A percentile compares a stretch with the other conserved stretches of the same genome.
Evolutionary conservation across 352 stramenopile genomes (phyloP).

Genomic region (Phytophthora brassicae): DNA sequence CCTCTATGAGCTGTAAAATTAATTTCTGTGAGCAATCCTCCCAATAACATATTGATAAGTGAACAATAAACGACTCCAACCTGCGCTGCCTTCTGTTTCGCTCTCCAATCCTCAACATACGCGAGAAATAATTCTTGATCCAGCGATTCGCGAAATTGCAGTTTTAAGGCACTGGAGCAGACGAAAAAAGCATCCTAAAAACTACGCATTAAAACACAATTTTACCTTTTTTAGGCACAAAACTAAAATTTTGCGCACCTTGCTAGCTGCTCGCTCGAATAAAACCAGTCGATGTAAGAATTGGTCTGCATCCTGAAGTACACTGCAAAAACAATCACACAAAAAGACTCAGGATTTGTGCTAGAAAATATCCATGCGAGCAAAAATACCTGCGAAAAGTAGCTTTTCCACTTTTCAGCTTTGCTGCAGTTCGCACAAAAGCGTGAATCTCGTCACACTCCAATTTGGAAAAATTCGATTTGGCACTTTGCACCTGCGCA

Average conservation of each 20-base stretch:
- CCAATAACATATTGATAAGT: neutral
- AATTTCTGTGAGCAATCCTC: too few relatives aligned
- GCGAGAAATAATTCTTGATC: conserved; percentile 64
- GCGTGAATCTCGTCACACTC: conserved; percentile 34
- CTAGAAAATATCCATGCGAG: too few relatives aligned
- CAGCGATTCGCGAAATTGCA: conserved; percentile 53
- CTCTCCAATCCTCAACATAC: conserved; percentile 51
- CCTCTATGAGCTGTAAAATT: conserved; percentile 22
- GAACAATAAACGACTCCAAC: conserved; percentile 18
- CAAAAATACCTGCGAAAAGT: conserved; percentile 32
- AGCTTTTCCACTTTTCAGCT: conserved; percentile 30
- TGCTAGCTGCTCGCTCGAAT: conserved; percentile 55
- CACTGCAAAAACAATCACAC: conserved; percentile 19
- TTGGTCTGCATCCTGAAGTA: conserved; percentile 25
- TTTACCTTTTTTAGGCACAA: too few relatives aligned
- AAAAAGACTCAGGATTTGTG: too few relatives aligned
- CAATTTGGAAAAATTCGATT: conserved; percentile 19
- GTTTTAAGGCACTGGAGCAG: conserved; percentile 53
- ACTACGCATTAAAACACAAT: too few relatives aligned
- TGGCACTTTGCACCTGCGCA: conserved; percentile 34
- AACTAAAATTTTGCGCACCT: conserved; percentile 37
- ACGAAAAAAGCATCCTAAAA: conserved; percentile 66
- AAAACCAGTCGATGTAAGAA: conserved; percentile 43
- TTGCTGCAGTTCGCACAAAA: conserved; percentile 37
- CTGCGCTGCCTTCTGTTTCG: conserved; percentile 30